These are phyloP conservation scores for Labyrinthula sp. DNA, from an alignment of 352 stramenopile species.

Conservation along the genomic window DNA sequence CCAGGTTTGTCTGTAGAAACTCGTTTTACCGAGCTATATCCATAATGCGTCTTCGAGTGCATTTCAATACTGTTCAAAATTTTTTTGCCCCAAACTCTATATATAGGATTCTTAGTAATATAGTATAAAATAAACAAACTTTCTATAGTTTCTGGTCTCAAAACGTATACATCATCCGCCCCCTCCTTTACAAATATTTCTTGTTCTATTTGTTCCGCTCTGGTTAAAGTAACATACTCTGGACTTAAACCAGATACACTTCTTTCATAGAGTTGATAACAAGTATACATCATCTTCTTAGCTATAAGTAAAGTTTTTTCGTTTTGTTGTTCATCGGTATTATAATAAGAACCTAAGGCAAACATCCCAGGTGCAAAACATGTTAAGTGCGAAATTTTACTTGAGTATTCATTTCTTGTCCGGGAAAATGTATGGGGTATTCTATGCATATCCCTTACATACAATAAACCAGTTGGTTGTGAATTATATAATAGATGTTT, in stretches of 20 bases:
- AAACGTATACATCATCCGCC: conserved; percentile 48
- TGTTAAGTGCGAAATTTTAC: conserved; percentile 50
- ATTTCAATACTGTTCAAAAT: conserved; percentile 14
- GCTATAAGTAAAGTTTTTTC: conserved; percentile 43
- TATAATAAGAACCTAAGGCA: conserved; percentile 40
- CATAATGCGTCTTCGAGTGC: conserved; percentile 9
- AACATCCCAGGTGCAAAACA: conserved; percentile 62
- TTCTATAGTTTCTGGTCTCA: conserved; percentile 57
- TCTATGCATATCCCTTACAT: too few species aligned
- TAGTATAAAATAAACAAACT: conserved; percentile 52
- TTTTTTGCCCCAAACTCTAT: conserved; percentile 1
- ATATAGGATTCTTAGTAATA: conserved; percentile 18
- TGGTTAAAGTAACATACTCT: conserved; percentile 45
- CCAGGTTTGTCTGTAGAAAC: not conserved
- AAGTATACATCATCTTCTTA: conserved; percentile 45
- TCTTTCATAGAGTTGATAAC: conserved; percentile 50
- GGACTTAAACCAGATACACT: conserved; percentile 44
- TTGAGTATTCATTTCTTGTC: conserved; percentile 32
- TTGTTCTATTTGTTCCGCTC: conserved; percentile 17
- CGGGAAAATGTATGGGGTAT: too few species aligned
- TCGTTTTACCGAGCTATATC: conserved; percentile 6
- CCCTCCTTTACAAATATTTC: conserved; percentile 41
- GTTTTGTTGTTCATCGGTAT: conserved; percentile 30
- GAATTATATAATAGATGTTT: too few species aligned
- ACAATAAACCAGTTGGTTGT: too few species aligned